Percentiles rank a stretch among this genome's conserved stretches.
phyloP scores from a whole-genome alignment of 805 yeast genomes.

The Yueomyces sinensis region DNA sequence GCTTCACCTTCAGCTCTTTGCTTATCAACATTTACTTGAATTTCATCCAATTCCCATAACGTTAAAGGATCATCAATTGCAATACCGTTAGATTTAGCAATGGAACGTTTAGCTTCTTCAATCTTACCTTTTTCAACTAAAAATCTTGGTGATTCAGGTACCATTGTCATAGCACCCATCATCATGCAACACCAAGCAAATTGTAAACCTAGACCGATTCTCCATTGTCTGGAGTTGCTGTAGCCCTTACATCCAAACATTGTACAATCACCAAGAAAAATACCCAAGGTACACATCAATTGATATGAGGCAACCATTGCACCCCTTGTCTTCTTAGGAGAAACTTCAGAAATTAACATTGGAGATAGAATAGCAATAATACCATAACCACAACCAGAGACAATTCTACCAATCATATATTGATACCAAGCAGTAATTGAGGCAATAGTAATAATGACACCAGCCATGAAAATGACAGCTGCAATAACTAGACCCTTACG shows the following conservation, averaged over 20 bases:
- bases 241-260: slow-evolving; percentile 45
- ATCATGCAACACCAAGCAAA: slow-evolving; percentile 30
- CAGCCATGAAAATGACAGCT: slow-evolving; percentile 41
- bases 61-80: slow-evolving; percentile 39
- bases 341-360: slow-evolving; percentile 50
- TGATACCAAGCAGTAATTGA: slow-evolving; percentile 45
- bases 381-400: slow-evolving; percentile 61
- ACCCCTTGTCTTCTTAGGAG: slow-evolving; percentile 59
- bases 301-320: slow-evolving; percentile 55
- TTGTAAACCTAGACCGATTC: slow-evolving; percentile 50
- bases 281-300: slow-evolving; percentile 54
- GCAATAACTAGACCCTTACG: slow-evolving; percentile 42
- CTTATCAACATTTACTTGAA: slow-evolving; percentile 46
- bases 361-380: slow-evolving; percentile 62
- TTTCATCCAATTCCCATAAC: slow-evolving; percentile 41
- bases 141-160: slow-evolving; percentile 65
- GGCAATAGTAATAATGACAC: slow-evolving; percentile 50
- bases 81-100: slow-evolving; percentile 41
- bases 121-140: slow-evolving; percentile 38
- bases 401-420: slow-evolving; percentile 30
- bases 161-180: slow-evolving; percentile 27
- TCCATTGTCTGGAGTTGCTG: slow-evolving; percentile 59
- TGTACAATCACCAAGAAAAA: slow-evolving; percentile 57
- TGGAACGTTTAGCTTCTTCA: slow-evolving; percentile 54
- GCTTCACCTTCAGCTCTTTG: slow-evolving; percentile 52